Evolutionary conservation across 371 early-diverging fungal species (phyloP), one percentile per base, ranked within the genome.

Genomic region (Lichtheimia corymbifera): DNA sequence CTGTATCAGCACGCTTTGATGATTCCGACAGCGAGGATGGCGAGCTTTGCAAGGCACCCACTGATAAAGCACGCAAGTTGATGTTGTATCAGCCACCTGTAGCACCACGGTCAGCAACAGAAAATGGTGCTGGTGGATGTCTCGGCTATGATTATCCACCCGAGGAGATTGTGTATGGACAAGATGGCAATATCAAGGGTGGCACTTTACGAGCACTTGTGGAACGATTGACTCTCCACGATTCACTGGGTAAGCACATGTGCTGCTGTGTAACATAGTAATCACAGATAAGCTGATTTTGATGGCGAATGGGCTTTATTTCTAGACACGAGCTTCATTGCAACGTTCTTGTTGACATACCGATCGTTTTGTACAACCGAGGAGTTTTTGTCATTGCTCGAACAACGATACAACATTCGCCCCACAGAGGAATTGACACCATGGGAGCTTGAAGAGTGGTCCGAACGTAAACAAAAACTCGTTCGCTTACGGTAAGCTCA

Each of bases 341-440:
- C 83, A 28, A 88, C 89, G 0, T 95, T 97, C 73, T 67, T 97
- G 71, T 80, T 97, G 71, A 93, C 93, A 13, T 95, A 93, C 79
- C 88, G 91, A 45, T 88, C 90, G 13, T 96, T 95, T 67, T 80
- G 86, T 20, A 84, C 90, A 2, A 84, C 94, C 5, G 79, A 79
- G n/a, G 88, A 92, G 63, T 74, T 96, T 42, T 80, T 96, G 28
- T 70, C 76, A 25, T 56, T 83, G 35, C 73, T 96, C 52, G 80
- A 88, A 58, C 71, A 70, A n/a, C 89, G 96, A 43, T 96, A 88
- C 74, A 69, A 73, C 52, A 72, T 95, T 17, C 68, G 74, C 15
- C 87, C 93, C 0, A 95, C 95, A 4, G 68, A 71, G 7, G 83
- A 84, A 17, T 64, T 96, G 55, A 77, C 77, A 14, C 79, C 80